A percentile compares a stretch with the other conserved stretches of the same genome.
These are phyloP conservation scores for Xylariaceae sp. DNA, from an alignment of 2,329 filamentous ascomycete species.

Conservation along the genomic window DNA sequence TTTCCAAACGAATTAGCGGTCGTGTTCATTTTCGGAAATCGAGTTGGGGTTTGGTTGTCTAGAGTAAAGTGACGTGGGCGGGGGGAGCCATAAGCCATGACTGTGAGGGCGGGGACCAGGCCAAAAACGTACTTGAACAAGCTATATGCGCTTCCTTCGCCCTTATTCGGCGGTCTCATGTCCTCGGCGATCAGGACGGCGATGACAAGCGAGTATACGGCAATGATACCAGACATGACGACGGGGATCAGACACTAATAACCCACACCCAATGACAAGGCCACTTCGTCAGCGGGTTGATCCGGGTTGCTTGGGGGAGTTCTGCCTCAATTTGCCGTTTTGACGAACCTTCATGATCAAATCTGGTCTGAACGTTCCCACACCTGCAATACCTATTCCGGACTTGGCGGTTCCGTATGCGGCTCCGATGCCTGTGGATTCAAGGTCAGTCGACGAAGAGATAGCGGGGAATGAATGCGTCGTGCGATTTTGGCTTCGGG, in stretches of 20 bases:
- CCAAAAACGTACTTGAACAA: conserved; percentile 64
- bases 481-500: conserved; percentile 4
- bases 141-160: conserved; percentile 59
- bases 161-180: conserved; percentile 59
- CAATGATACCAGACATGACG: conserved; percentile 99
- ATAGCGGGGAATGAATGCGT: conserved; percentile 4
- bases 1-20: conserved; percentile 3
- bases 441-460: conserved; percentile 26
- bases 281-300: not conserved
- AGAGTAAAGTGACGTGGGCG: too few relatives aligned
- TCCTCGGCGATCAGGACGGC: conserved; percentile 93
- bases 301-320: too few relatives aligned
- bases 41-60: not conserved
- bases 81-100: not conserved
- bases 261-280: not conserved
- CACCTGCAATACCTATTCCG: conserved; percentile 79
- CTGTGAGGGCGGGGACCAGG: not conserved
- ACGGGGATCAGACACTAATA: conserved; percentile 73
- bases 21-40: conserved; percentile 14
- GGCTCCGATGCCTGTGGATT: conserved; percentile 56
- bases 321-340: not conserved
- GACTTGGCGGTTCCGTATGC: conserved; percentile 86
- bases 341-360: conserved; percentile 78
- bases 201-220: conserved; percentile 95
- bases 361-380: conserved; percentile 78